These are phyloP conservation scores for Suillus subluteus DNA, from an alignment of 768 basidiomycete genomes.

Conservation along the genomic window DNA sequence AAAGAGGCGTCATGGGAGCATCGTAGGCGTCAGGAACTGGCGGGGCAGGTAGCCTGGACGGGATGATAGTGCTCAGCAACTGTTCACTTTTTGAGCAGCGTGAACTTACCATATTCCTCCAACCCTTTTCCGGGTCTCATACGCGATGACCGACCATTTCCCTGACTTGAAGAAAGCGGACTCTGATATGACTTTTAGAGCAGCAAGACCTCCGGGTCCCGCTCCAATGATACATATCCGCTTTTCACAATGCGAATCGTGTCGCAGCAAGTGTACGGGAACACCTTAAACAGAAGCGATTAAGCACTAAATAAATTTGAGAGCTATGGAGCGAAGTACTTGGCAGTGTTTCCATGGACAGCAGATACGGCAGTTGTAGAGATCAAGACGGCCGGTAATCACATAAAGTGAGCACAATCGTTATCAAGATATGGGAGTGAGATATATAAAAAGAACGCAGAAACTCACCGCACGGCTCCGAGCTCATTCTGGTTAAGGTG, in stretches of 20 bases:
- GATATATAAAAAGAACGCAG: slow-evolving; percentile 37
- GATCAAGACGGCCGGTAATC: slow-evolving; percentile 61
- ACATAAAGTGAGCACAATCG: slow-evolving; percentile 45
- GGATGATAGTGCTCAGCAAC: slow-evolving; percentile 3
- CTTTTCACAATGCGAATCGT: slow-evolving; percentile 20
- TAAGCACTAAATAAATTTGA: neutral
- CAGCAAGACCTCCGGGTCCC: slow-evolving; percentile 74
- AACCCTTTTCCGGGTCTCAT: slow-evolving; percentile 64
- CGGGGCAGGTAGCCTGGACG: slow-evolving; percentile 57
- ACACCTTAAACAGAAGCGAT: neutral
- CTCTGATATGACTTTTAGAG: slow-evolving; percentile 67
- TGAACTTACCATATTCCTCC: slow-evolving; percentile 77
- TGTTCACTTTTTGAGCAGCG: neutral
- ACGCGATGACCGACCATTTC: slow-evolving; percentile 64
- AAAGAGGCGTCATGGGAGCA: slow-evolving; percentile 65
- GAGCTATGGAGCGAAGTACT: neutral
- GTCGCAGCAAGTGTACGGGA: neutral
- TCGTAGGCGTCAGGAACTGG: slow-evolving; percentile 44
- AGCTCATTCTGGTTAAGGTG: neutral
- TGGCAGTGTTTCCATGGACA: slow-evolving; percentile 4
- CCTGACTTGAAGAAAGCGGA: slow-evolving; percentile 57
- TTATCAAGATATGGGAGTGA: neutral
- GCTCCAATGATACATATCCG: slow-evolving; percentile 75
- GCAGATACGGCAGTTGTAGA: slow-evolving; percentile 49
- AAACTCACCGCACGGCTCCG: slow-evolving; percentile 62